Evolutionary conservation across 2,329 filamentous ascomycete species (phyloP), one percentile per base, ranked within the genome.

Genomic region (Colletotrichum musae): DNA sequence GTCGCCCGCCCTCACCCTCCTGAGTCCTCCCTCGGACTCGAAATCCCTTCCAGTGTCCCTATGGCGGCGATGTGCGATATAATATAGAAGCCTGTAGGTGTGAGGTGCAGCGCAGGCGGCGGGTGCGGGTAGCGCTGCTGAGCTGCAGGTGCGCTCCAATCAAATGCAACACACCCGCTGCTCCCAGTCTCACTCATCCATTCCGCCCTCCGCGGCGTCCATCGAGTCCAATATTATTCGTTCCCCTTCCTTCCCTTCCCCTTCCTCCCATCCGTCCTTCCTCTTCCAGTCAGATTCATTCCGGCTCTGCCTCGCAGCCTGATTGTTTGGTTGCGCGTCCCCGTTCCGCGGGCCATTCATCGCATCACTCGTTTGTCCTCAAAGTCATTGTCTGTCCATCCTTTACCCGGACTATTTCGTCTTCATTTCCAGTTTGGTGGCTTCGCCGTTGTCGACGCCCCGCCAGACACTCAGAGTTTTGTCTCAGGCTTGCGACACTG

Each of bases 401-500:
- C 62, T n/a, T 24, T 48, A 13, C 12, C 24, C 24, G 18, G 32
- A 13, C 28, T 48, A 26, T 52, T 28, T 43, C 60, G 28, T 16
- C 13, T 47, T 39, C 26, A 26, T 57, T 21, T 16, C 26, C 39
- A 6, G 26, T 51, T 21, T 15, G 59, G 50, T 13, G 21, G 7
- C 13, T 48, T 48, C 39, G 18, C 45, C 52, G 21, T 53, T n/a
- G 45, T 57, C 57, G 52, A 53, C 63, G 28, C 51, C 47, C 41
- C n/a, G 48, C 50, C 15, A 57, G 56, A 54, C 45, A 18, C 43
- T 24, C 18, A 16, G 36, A 26, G 26, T 15, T 57, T 53, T 57
- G 62, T 61, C 51, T 67, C 43, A 61, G 56, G 50, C 45, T 32
- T 66, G 62, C 62, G 57, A 61, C 51, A 52, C 43, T 70, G 62